Conservation (phyloP, 78 protist genomes). For the Cyanophora paradoxa region DNA sequence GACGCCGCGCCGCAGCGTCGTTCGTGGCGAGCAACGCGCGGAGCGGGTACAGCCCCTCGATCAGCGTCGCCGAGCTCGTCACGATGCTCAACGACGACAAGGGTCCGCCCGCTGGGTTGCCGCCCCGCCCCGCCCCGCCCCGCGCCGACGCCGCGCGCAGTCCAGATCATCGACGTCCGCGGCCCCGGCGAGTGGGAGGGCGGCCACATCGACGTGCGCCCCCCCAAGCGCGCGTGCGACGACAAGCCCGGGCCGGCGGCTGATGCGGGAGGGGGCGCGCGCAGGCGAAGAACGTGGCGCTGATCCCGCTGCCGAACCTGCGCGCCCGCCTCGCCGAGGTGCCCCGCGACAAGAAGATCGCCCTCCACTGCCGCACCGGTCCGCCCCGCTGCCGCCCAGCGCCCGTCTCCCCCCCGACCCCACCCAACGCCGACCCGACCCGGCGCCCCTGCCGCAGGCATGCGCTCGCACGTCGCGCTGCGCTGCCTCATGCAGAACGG, state of each 20-base stretch:
- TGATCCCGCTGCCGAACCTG: slow-evolving; percentile 1
- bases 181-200: neutral
- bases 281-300: neutral
- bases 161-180: neutral
- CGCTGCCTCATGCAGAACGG: slow-evolving; percentile 15
- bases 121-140: too few species aligned
- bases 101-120: too few species aligned
- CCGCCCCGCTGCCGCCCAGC: neutral
- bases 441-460: neutral
- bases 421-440: neutral
- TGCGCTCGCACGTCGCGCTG: slow-evolving; percentile 5
- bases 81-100: too few species aligned
- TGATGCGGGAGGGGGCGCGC: neutral
- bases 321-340: slow-evolving; percentile 7
- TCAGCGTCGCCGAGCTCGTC: neutral
- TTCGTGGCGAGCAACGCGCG: too few species aligned
- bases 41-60: neutral
- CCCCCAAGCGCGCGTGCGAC: too few species aligned
- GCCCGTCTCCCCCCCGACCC: neutral
- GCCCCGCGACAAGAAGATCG: neutral
- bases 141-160: neutral
- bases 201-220: neutral
- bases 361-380: neutral
- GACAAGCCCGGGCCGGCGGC: neutral
- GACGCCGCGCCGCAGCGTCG: too few species aligned